Percentiles rank a stretch among this genome's conserved stretches.
These are phyloP conservation scores for Eurotiales sp. DNA, from an alignment of 2,329 filamentous ascomycete species.

Conservation along the genomic window DNA sequence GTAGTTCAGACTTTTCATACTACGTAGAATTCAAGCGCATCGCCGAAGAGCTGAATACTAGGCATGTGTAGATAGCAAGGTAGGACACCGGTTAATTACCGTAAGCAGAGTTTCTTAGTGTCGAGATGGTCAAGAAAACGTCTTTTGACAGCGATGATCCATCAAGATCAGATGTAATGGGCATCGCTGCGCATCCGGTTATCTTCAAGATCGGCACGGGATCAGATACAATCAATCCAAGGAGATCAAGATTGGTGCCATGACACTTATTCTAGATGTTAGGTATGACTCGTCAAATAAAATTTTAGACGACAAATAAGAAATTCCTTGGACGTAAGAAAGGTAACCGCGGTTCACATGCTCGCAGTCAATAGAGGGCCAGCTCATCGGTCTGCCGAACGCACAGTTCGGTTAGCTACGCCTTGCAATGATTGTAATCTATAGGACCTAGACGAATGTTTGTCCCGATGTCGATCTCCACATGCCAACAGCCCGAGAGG, in stretches of 20 bases:
- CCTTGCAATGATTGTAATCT: neutral
- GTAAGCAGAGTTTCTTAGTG: too few relatives aligned
- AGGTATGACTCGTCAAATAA: neutral
- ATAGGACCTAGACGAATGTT: neutral
- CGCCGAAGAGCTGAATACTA: too few relatives aligned
- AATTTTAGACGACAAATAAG: neutral
- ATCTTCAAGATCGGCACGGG: neutral
- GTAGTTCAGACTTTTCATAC: too few relatives aligned
- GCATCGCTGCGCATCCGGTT: neutral
- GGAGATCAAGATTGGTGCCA: neutral
- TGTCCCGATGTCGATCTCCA: neutral
- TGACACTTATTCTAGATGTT: neutral
- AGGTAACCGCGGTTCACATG: slow-evolving; percentile 20
- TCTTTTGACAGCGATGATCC: slow-evolving; percentile 16
- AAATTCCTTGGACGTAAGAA: neutral
- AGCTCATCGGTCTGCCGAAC: neutral
- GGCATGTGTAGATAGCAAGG: too few relatives aligned
- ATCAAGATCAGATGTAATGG: slow-evolving; percentile 11
- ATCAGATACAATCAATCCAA: neutral
- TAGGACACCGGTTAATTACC: too few relatives aligned
- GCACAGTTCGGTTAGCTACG: neutral
- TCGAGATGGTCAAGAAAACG: neutral
- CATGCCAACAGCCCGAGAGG: neutral
- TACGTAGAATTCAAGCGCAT: too few relatives aligned
- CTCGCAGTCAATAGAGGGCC: slow-evolving; percentile 4